phyloP scores from a whole-genome alignment of 2,329 filamentous ascomycete genomes.

The Davidsoniella australis region DNA sequence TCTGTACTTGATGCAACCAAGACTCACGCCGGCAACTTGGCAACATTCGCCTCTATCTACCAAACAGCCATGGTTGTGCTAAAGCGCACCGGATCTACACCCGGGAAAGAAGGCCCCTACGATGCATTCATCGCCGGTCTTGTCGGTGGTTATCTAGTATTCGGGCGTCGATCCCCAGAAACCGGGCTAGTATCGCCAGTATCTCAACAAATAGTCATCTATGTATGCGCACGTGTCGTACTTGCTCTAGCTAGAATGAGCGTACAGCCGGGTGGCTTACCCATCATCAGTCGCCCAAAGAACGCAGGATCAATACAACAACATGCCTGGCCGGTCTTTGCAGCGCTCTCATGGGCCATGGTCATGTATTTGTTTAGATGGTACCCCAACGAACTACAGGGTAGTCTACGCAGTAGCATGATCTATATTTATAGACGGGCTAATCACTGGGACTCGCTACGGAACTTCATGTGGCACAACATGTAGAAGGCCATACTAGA shows the following conservation, averaged over 20 bases:
- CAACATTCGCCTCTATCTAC: conserved; percentile 80
- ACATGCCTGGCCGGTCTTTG: conserved; percentile 86
- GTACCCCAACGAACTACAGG: conserved; percentile 82
- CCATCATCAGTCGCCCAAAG: conserved; percentile 27
- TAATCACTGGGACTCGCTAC: conserved; percentile 72
- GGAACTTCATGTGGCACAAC: conserved; percentile 78
- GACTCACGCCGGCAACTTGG: conserved; percentile 82
- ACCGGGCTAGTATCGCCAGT: conserved; percentile 57
- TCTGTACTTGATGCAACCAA: conserved; percentile 74
- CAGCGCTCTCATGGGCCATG: conserved; percentile 72
- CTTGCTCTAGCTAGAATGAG: conserved; percentile 71
- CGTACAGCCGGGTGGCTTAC: conserved; percentile 46
- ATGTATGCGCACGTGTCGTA: conserved; percentile 84
- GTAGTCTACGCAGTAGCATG: conserved; percentile 88
- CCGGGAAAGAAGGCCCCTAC: conserved; percentile 51
- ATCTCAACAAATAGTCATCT: conserved; percentile 94
- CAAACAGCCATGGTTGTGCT: conserved; percentile 67
- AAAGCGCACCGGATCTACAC: conserved; percentile 39
- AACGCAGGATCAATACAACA: conserved; percentile 31
- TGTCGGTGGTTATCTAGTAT: conserved; percentile 81
- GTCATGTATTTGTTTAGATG: conserved; percentile 94
- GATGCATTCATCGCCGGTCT: conserved; percentile 79
- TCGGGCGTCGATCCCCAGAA: conserved; percentile 50
- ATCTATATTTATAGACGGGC: conserved; percentile 88
- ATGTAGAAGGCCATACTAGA: conserved; percentile 23